Percentiles rank a stretch among this genome's conserved stretches.
phyloP scores from a whole-genome alignment of 2,329 filamentous ascomycete species.

The Samsoniella hepiali region DNA sequence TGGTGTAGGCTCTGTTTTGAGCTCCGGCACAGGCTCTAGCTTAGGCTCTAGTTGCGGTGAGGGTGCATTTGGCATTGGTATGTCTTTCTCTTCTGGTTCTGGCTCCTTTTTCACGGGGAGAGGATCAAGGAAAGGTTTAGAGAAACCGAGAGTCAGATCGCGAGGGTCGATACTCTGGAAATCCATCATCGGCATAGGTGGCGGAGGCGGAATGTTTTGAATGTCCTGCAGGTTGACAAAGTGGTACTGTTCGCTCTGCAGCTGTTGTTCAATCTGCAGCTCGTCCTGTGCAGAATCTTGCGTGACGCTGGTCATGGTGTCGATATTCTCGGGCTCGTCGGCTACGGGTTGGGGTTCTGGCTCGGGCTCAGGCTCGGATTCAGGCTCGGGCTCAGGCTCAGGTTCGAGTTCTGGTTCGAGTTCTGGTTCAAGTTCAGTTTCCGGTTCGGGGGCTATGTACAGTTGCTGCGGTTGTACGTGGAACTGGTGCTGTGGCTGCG shows the following conservation, averaged over 20 bases:
- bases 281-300: conserved; percentile 17
- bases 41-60: conserved; percentile 18
- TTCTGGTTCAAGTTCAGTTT: neutral
- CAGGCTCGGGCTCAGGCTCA: neutral
- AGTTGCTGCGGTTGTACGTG: conserved; percentile 14
- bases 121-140: neutral
- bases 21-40: conserved; percentile 20
- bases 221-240: conserved; percentile 41
- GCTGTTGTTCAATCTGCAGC: conserved; percentile 13
- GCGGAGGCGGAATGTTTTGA: conserved; percentile 30
- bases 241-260: conserved; percentile 23
- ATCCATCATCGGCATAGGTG: conserved; percentile 26
- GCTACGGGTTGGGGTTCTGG: conserved; percentile 1
- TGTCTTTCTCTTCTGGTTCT: conserved; percentile 19
- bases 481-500: conserved; percentile 4
- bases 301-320: conserved; percentile 8
- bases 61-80: conserved; percentile 19
- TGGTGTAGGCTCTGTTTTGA: conserved; percentile 19
- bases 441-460: neutral
- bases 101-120: neutral
- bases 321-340: neutral
- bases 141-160: conserved; percentile 15
- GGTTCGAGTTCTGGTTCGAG: conserved; percentile 9
- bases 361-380: neutral
- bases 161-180: conserved; percentile 23